These are phyloP conservation scores for Kuraishia cidri DNA, from an alignment of 805 yeast species.

Conservation along the genomic window DNA sequence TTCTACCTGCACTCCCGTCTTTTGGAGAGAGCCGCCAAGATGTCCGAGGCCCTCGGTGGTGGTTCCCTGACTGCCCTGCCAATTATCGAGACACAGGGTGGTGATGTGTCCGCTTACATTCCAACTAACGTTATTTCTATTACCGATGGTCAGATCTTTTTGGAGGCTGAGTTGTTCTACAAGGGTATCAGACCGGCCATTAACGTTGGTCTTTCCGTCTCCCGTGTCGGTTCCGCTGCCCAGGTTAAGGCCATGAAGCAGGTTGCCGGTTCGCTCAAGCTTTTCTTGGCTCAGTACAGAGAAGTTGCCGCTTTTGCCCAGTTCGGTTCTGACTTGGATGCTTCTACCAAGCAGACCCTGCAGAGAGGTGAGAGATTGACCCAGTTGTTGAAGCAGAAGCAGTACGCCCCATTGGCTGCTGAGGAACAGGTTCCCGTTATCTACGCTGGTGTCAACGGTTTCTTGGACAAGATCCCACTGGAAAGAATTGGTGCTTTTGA, in stretches of 20 bases:
- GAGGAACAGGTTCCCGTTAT: slow-evolving; percentile 99
- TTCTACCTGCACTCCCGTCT: slow-evolving; percentile 93
- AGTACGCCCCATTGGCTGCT: slow-evolving; percentile 93
- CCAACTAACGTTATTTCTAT: slow-evolving; percentile 97
- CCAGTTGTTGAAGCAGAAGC: slow-evolving; percentile 96
- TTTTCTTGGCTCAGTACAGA: slow-evolving; percentile 99
- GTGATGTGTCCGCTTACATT: slow-evolving; percentile 97
- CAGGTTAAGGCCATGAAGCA: slow-evolving; percentile 99
- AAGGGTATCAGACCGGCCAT: slow-evolving; percentile 99
- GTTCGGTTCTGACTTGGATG: slow-evolving; percentile 99
- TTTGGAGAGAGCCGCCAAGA: slow-evolving; percentile 96
- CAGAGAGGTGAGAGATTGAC: slow-evolving; percentile 99
- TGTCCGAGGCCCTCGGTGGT: slow-evolving; percentile 82
- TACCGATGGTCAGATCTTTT: slow-evolving; percentile 96
- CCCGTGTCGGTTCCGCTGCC: slow-evolving; percentile 99
- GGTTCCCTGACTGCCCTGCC: slow-evolving; percentile 96
- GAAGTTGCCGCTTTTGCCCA: slow-evolving; percentile 99
- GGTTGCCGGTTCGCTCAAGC: slow-evolving; percentile 99
- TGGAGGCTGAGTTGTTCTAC: slow-evolving; percentile 99
- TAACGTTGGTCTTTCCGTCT: slow-evolving; percentile 98
- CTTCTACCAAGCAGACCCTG: slow-evolving; percentile 98
- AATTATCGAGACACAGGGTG: slow-evolving; percentile 97
- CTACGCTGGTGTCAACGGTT: slow-evolving; percentile 99
- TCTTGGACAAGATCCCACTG: slow-evolving; percentile 79
- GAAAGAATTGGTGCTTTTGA: slow-evolving; percentile 88